These are phyloP conservation scores for Sporisorium iseilematis-ciliati DNA, from an alignment of 1,284 basidiomycete species.

Conservation along the genomic window DNA sequence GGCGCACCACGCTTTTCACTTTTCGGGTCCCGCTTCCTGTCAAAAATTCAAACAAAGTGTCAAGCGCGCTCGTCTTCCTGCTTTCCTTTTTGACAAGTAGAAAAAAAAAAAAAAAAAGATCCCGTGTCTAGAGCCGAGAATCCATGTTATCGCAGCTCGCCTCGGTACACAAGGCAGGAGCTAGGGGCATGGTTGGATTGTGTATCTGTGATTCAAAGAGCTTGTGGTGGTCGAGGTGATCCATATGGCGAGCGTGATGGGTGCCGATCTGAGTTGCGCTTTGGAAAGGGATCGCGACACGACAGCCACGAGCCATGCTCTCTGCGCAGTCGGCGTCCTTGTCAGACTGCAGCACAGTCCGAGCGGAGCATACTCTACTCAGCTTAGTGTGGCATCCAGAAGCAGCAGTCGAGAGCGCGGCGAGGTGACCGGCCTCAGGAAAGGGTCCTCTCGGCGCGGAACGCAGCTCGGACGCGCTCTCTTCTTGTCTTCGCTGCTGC, in stretches of 20 bases:
- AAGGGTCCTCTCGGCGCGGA: slow-evolving; percentile 19
- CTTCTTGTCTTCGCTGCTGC: background rate
- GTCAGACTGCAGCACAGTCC: slow-evolving; percentile 9
- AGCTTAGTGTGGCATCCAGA: background rate
- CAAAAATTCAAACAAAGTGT: background rate
- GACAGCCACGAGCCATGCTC: background rate
- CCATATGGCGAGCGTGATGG: too few species aligned
- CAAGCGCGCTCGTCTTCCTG: background rate
- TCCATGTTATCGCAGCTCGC: slow-evolving; percentile 1
- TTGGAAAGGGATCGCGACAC: background rate
- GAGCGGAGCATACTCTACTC: slow-evolving; percentile 11
- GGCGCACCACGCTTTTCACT: background rate
- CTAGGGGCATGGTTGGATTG: too few species aligned
- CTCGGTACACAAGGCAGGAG: background rate
- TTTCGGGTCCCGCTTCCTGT: too few species aligned
- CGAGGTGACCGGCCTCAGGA: background rate
- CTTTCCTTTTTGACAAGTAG: background rate
- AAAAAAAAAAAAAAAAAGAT: background rate
- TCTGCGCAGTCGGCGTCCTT: background rate
- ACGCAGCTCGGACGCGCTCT: slow-evolving; percentile 35
- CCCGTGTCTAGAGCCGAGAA: background rate
- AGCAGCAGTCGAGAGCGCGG: background rate
- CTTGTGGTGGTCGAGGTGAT: too few species aligned
- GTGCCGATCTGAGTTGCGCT: too few species aligned
- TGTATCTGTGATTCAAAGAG: too few species aligned